These are phyloP conservation scores for Trypanosoma caninum DNA, from an alignment of 208 protist genomes.

Conservation along the genomic window DNA sequence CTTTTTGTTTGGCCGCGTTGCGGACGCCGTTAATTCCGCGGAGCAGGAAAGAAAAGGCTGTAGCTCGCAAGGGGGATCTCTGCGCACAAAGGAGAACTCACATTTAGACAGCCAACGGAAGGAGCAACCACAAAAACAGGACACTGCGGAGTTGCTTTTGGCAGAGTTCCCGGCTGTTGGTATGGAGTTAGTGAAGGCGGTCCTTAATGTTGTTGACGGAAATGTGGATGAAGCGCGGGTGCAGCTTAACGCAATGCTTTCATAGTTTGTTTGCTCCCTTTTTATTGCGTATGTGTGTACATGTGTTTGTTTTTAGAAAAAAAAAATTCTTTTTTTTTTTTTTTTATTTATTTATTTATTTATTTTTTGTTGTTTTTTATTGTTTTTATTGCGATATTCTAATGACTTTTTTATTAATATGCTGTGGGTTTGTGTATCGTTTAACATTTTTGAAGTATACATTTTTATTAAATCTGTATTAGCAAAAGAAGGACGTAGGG, in stretches of 20 bases:
- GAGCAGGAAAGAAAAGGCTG: no score
- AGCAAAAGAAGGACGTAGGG: no score
- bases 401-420: background rate
- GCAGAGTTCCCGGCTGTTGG: constrained; percentile 56
- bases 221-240: constrained; percentile 31
- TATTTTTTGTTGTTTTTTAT: background rate
- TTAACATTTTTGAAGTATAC: no score
- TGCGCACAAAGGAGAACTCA: no score
- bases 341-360: background rate
- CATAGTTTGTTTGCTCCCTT: constrained; percentile 14
- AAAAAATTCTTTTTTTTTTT: background rate
- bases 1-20: constrained; percentile 54
- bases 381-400: background rate
- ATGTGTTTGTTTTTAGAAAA: background rate
- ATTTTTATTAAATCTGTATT: no score
- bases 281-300: background rate
- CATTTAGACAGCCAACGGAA: no score
- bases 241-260: constrained; percentile 54
- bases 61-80: no score
- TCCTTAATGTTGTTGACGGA: constrained; percentile 16
- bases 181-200: constrained; percentile 35
- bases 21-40: no score
- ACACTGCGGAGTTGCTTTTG: constrained; percentile 29
- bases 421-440: no score
- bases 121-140: constrained; percentile 9